Base-by-base conservation (phyloP, 345 rosid genomes). In the Lenwebbia sp. region DNA sequence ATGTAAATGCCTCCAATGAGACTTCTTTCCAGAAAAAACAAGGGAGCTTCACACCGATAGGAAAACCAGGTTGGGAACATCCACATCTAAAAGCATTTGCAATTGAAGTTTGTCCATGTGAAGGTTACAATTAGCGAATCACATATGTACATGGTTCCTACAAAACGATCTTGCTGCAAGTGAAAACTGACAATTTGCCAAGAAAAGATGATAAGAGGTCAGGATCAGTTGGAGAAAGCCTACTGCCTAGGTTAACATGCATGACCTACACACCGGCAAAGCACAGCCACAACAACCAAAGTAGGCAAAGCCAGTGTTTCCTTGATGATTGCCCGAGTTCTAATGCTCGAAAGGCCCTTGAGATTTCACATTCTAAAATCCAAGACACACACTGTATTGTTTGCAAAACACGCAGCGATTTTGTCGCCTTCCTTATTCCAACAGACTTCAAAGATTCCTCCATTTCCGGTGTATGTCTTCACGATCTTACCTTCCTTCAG, bases 351-450 rank as follows among this genome's bases (percentile, higher is more conserved):
- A 37, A 70, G 10, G 81, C 47, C 47, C 78, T 37, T 13, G 2
- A 70, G 47, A 28, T 84, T 53, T 89, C 87, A 96, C 98, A 98
- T 94, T 91, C 96, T 95, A 86, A 96, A 98, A 88, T 98, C 99
- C 83, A 98, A 86, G 86, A 96, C 96, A 83, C 98, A 95, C 3
- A 95, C 98, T 0, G 97, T 91, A 84, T 94, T 94, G 93, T 93
- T 94, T 30, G 99, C 98, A 84, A 92, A 98, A 84, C 99, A 98
- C 13, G 97, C 99, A 74, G 99, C 99, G 70, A 98, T 95, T 90
- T 93, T 96, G 92, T 93, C 95, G 50, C 99, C 99, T 88, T 98
- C 99, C 89, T 94, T 98, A 52, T 94, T 98, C 99, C 99, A 98
- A 88, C 98, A 95, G 85, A 96, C 99, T 90, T 98, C 98, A 84